Base-by-base conservation (phyloP, 169 alveolate species). In the Besnoitia besnoiti region DNA sequence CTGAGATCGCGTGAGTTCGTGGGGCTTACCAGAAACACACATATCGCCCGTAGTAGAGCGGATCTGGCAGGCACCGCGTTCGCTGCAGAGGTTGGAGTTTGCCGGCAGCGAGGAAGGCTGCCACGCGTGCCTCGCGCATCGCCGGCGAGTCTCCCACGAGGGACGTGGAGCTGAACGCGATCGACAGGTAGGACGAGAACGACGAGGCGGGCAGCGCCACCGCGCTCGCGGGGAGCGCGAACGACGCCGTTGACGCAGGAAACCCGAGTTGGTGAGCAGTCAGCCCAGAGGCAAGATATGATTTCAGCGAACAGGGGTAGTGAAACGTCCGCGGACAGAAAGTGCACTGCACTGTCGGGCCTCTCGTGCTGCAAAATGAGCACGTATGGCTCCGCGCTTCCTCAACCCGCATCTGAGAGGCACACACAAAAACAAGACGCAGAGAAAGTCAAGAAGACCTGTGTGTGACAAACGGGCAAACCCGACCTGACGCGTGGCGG, bases 31-130 rank as follows among this genome's bases (percentile, higher is more conserved):
- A 24, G 61, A 85, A 47, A 37, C 91, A 85, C 84, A 85, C 30
- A 73, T 47, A 85, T 3, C 39, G 61, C 35, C 91, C 91, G 79
- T 47, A 85, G 84, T 55, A 85, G 44, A 85, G 91, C 14, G 91
- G 91, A n/a, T 85, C 91, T 0, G 91, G 91, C 40, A 85, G 7
- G 84, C 84, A 27, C 46, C 80, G 2, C 46, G 62, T 35, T 40
- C 46, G 61, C 85, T 37, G 85, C 16, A 10, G 85, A 24, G 85
- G 49, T 27, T 19, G 46, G 85, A 40, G 85, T 8, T 35, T 37
- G 33, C 33, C 59, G 55, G 49, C 85, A 40, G 85, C 85, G 40
- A 55, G 55, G 40, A 35, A 50, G 39, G 35, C 59, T 35, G 46
- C 84, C n/a, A 7, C 67, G 12, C 67, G 67, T n/a, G 67, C 67